Conservation (phyloP, 1,139 yeast genomes). For the Insectozyma bohioensis region DNA sequence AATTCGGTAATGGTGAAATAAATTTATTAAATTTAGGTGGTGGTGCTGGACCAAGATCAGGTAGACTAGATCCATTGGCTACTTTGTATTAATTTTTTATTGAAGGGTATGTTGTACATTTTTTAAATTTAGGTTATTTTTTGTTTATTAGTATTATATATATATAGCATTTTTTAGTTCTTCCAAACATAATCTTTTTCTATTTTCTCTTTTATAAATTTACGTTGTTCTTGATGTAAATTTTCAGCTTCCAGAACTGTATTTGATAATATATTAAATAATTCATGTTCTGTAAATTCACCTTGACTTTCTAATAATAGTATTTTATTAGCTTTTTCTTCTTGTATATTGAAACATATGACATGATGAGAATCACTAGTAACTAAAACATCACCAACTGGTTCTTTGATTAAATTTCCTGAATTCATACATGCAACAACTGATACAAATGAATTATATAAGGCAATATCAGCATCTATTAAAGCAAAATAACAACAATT, state of each 20-base stretch:
- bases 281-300: slow-evolving; percentile 54
- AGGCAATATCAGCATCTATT: slow-evolving; percentile 74
- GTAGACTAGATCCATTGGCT: slow-evolving; percentile 43
- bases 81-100: slow-evolving; percentile 41
- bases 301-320: slow-evolving; percentile 75
- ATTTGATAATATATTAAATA: slow-evolving; percentile 47
- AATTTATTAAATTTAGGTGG: slow-evolving; percentile 32
- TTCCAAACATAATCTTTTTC: slow-evolving; percentile 61
- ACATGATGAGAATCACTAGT: slow-evolving; percentile 62
- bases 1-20: slow-evolving; percentile 42
- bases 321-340: slow-evolving; percentile 52
- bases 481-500: slow-evolving; percentile 75
- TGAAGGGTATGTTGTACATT: no score
- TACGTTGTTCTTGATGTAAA: slow-evolving; percentile 49
- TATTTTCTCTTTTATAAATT: slow-evolving; percentile 47
- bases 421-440: slow-evolving; percentile 42
- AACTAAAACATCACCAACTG: slow-evolving; percentile 41
- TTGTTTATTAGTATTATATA: slow-evolving; percentile 5
- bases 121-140: slow-evolving; percentile 1
- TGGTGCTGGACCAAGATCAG: slow-evolving; percentile 21
- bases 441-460: slow-evolving; percentile 62
- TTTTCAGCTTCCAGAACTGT: slow-evolving; percentile 48
- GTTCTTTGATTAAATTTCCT: slow-evolving; percentile 36
- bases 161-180: slow-evolving; percentile 5
- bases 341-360: slow-evolving; percentile 58